Evolutionary conservation across 345 rosid species (phyloP).

Genomic region (Luvunga scandens): DNA sequence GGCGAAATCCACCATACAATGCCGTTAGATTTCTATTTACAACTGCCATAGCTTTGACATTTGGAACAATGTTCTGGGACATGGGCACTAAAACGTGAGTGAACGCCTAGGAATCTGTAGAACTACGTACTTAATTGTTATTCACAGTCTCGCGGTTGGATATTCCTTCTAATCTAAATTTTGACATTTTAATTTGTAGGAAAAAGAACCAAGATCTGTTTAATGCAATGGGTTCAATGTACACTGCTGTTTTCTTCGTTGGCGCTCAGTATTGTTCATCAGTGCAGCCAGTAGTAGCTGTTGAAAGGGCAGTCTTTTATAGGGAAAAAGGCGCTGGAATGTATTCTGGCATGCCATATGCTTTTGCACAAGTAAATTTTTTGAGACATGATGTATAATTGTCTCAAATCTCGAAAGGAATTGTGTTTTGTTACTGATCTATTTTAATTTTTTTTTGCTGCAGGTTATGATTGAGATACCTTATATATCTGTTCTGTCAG

Average conservation of each 20-base stretch:
- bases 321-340: constrained; percentile 51
- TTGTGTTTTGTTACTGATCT: neutral
- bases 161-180: neutral
- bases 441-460: neutral
- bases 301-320: constrained; percentile 48
- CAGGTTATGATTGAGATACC: constrained; percentile 47
- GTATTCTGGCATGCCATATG: constrained; percentile 53
- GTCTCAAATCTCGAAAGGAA: neutral
- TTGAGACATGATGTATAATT: neutral
- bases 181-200: constrained; percentile 24
- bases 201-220: constrained; percentile 38
- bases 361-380: constrained; percentile 41
- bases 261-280: constrained; percentile 55
- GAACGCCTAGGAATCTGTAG: neutral
- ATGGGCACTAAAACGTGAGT: constrained; percentile 38
- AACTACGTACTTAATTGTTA: neutral
- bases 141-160: neutral
- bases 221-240: constrained; percentile 83
- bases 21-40: constrained; percentile 35
- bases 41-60: constrained; percentile 28
- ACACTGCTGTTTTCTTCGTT: constrained; percentile 63
- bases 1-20: constrained; percentile 48
- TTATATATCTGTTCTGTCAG: constrained; percentile 32
- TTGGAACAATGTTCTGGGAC: constrained; percentile 42
- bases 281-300: constrained; percentile 70